A percentile compares a stretch with the other conserved stretches of the same genome.
phyloP scores from a whole-genome alignment of 1,284 basidiomycete species.

The Ceratobasidium sp. region DNA sequence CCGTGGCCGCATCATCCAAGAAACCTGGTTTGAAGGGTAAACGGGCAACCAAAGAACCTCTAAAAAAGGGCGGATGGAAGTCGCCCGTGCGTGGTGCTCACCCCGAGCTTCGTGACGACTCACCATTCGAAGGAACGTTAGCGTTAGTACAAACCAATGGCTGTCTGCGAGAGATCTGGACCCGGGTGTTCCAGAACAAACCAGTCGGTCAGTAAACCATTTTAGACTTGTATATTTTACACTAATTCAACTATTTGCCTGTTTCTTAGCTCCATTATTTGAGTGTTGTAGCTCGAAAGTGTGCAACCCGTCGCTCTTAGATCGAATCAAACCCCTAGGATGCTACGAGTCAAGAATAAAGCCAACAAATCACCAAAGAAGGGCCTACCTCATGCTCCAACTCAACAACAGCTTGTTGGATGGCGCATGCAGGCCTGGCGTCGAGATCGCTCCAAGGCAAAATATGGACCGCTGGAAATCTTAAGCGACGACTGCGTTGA shows the following conservation, averaged over 20 bases:
- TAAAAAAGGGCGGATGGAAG: neutral
- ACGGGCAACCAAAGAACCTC: neutral
- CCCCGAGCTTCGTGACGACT: conserved; percentile 1
- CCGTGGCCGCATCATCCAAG: too few relatives aligned
- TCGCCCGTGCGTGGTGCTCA: neutral
- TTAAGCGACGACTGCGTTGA: neutral
- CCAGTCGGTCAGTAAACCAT: neutral
- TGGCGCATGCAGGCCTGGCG: neutral
- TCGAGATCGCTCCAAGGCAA: neutral
- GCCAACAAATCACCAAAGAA: neutral
- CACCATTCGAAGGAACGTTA: conserved; percentile 7
- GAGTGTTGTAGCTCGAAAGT: neutral
- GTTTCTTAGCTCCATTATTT: neutral
- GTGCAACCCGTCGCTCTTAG: conserved; percentile 3
- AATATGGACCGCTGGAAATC: neutral
- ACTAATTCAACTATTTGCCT: neutral
- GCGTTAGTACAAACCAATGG: neutral
- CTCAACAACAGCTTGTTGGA: neutral
- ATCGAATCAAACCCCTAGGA: neutral
- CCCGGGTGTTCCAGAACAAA: neutral
- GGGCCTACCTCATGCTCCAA: neutral
- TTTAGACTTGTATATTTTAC: neutral
- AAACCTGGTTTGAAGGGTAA: neutral
- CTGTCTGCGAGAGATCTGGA: conserved; percentile 12
- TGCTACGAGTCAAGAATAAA: neutral